Conservation (phyloP, 805 yeast species). For the Saturnispora silvae region DNA sequence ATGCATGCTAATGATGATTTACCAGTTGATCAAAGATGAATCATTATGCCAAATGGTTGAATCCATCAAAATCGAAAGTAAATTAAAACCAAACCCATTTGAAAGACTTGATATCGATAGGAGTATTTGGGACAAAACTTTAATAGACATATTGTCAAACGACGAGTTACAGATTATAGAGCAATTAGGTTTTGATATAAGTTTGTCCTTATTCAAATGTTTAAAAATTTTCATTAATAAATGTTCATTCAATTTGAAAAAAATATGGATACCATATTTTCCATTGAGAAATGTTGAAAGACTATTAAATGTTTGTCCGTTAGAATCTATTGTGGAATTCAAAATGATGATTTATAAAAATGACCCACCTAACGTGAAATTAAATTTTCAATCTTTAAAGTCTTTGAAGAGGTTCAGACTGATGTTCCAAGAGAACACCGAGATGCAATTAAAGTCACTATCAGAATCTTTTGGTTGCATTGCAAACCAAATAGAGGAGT, state of each 20-base stretch:
- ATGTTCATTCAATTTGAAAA: slow-evolving; percentile 14
- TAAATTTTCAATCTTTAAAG: slow-evolving; percentile 7
- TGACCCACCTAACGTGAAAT: slow-evolving; percentile 1
- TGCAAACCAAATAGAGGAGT: slow-evolving; percentile 8
- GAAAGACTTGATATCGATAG: slow-evolving; percentile 6
- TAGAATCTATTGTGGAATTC: slow-evolving; percentile 6
- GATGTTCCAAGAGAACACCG: slow-evolving; percentile 18
- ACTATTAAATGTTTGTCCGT: not conserved
- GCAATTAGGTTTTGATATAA: not conserved
- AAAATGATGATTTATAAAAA: slow-evolving; percentile 12
- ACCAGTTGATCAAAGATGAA: slow-evolving; percentile 13
- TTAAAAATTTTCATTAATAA: slow-evolving; percentile 10
- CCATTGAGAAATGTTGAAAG: slow-evolving; percentile 1
- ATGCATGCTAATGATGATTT: slow-evolving; percentile 14
- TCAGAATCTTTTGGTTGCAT: slow-evolving; percentile 8
- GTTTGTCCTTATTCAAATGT: slow-evolving; percentile 13
- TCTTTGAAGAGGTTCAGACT: slow-evolving; percentile 12
- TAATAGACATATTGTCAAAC: not conserved
- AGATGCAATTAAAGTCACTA: slow-evolving; percentile 10
- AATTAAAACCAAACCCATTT: slow-evolving; percentile 10
- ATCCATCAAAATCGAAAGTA: slow-evolving; percentile 14
- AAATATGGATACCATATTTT: slow-evolving; percentile 11
- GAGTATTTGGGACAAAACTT: slow-evolving; percentile 4
- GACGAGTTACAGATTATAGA: not conserved
- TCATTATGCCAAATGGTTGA: slow-evolving; percentile 10